Conservation (phyloP, 768 basidiomycete species). For the Flagelloscypha sp. region DNA sequence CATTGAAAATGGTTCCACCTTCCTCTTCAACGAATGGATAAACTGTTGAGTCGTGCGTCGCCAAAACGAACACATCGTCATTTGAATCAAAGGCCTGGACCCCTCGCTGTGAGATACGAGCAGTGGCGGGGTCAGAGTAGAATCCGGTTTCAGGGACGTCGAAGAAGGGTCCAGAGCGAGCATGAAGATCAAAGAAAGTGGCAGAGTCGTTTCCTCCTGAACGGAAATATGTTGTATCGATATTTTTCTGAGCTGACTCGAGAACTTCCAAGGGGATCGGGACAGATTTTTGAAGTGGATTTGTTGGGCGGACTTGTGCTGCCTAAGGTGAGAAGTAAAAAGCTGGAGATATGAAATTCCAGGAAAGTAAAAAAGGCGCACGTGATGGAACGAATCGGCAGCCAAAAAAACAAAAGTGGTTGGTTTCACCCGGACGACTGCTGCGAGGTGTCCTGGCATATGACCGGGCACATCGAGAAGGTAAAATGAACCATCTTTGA, state of each 20-base stretch:
- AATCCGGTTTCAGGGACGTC: constrained; percentile 6
- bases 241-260: constrained; percentile 1
- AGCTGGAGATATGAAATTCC: no score
- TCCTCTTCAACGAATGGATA: constrained; percentile 6
- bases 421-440: no score
- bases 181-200: constrained; percentile 10
- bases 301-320: constrained; percentile 9
- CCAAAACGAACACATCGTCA: constrained; percentile 9
- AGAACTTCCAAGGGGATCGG: constrained; percentile 11
- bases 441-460: not conserved
- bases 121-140: constrained; percentile 5
- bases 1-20: no score
- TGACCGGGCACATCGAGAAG: constrained; percentile 11
- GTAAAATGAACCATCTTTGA: constrained; percentile 11
- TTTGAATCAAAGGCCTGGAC: constrained; percentile 11
- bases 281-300: constrained; percentile 7
- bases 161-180: constrained; percentile 7
- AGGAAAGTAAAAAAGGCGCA: no score
- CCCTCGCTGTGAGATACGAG: constrained; percentile 8
- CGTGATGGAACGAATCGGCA: constrained; percentile 11
- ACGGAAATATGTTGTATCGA: constrained; percentile 8
- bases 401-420: constrained; percentile 10
- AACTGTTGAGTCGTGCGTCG: constrained; percentile 8
- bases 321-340: no score
- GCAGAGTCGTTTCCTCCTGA: constrained; percentile 1